Evolutionary conservation across 345 rosid species (phyloP), one percentile per base, ranked within the genome.

Genomic region (Lagerstroemia speciosa): DNA sequence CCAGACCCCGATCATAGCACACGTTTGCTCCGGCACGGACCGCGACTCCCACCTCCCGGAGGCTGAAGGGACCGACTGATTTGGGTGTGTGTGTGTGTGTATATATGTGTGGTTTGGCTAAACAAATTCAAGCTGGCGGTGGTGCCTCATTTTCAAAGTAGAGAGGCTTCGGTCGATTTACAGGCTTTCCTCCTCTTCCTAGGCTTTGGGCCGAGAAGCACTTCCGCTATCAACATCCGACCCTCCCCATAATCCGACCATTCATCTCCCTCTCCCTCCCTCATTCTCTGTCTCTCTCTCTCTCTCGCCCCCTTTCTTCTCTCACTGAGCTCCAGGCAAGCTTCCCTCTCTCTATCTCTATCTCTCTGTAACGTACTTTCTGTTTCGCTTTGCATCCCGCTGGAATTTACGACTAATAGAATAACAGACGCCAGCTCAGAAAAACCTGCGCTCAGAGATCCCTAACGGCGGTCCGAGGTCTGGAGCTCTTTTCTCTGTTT

Each of bases 301-400:
- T 17, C 33, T 41, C 45, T 26, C 30, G 37, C 7, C 43, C 27
- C 41, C 6, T 27, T 58, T 46, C 43, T 67, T n/a, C n/a, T n/a
- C n/a, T n/a, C n/a, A n/a, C n/a, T n/a, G n/a, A n/a, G n/a, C n/a
- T n/a, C n/a, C n/a, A n/a, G n/a, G n/a, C n/a, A n/a, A n/a, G n/a
- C n/a, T 16, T 64, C 7, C 43, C 27, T 65, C 6, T 27, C 58
- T 46, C 43, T 67, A n/a, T 34, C 48, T 38, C 36, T 57, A 9
- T 58, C 63, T 55, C 2, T 55, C 31, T 2, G 61, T 24, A 53
- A 53, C 69, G 60, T 36, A 36, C 29, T 53, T 37, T 57, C 70
- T 30, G 57, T 67, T 53, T 60, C 63, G 3, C 30, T 33, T 26
- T 22, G 62, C 60, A 15, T 29, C 24, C 61, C 61, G 3, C 46